phyloP scores from a whole-genome alignment of 768 basidiomycete genomes.

The Calocera cornea region DNA sequence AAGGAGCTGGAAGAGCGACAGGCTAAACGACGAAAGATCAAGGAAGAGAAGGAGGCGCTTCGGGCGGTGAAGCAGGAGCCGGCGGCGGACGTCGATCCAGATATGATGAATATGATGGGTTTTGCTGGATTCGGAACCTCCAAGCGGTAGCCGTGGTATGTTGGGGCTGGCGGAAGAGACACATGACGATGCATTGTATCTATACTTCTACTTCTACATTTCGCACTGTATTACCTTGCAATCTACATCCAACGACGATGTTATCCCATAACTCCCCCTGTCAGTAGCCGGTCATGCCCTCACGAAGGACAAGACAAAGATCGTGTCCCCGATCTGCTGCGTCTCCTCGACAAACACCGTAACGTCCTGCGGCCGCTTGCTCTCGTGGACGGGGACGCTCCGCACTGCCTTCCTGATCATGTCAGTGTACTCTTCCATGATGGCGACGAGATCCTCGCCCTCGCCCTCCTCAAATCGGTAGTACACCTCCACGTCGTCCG shows the following conservation, averaged over 20 bases:
- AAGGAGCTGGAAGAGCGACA: constrained; percentile 54
- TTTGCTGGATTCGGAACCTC: constrained; percentile 79
- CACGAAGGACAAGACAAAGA: constrained; percentile 59
- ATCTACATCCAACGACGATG: background rate
- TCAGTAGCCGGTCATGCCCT: constrained; percentile 26
- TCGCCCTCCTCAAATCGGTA: constrained; percentile 62
- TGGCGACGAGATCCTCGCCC: constrained; percentile 46
- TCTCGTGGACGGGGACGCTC: constrained; percentile 48
- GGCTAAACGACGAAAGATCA: constrained; percentile 66
- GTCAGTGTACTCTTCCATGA: constrained; percentile 52
- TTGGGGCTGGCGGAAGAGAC: background rate
- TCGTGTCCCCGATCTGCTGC: constrained; percentile 69
- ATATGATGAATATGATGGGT: constrained; percentile 77
- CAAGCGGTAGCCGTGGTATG: constrained; percentile 44
- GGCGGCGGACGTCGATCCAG: constrained; percentile 29
- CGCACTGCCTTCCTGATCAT: constrained; percentile 63
- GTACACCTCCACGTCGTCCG: constrained; percentile 83
- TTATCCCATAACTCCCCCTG: background rate
- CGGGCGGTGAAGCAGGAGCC: constrained; percentile 35
- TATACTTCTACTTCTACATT: background rate
- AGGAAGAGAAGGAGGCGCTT: constrained; percentile 59
- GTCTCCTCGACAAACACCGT: constrained; percentile 67
- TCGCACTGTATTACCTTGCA: constrained; percentile 1
- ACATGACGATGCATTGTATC: background rate
- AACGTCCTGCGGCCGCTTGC: constrained; percentile 35